These are phyloP conservation scores for Diplosphaera chodatii DNA, from an alignment of 139 green algal species.

Conservation along the genomic window DNA sequence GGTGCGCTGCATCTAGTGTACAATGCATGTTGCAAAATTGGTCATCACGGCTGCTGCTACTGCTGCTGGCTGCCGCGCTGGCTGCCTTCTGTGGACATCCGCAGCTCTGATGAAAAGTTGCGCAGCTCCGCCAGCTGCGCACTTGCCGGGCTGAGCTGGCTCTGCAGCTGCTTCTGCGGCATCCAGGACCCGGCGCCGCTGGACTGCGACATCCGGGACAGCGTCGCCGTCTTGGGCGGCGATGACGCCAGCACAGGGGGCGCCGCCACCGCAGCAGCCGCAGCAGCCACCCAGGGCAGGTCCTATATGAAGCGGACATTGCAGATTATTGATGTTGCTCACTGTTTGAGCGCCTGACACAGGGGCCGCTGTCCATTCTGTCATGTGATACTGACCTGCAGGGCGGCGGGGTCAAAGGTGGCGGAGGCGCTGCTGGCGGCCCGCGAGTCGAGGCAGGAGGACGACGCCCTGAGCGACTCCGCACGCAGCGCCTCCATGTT, in stretches of 20 bases:
- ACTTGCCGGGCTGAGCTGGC: not conserved
- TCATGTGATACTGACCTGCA: not conserved
- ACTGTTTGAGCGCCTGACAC: not conserved
- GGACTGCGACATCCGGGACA: not conserved
- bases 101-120: not conserved
- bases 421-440: not conserved
- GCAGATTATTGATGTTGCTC: not conserved
- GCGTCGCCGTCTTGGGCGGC: too few relatives aligned
- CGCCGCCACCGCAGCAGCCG: too few relatives aligned
- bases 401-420: not conserved
- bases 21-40: too few relatives aligned
- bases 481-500: slow-evolving; percentile 19
- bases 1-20: too few relatives aligned
- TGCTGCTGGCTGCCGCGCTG: too few relatives aligned
- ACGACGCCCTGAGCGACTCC: not conserved
- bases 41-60: too few relatives aligned
- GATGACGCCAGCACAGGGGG: not conserved
- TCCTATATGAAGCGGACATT: not conserved
- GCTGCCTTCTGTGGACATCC: not conserved
- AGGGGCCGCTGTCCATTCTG: too few relatives aligned
- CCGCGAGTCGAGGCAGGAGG: not conserved
- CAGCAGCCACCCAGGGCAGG: not conserved
- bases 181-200: not conserved
- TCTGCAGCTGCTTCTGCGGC: not conserved
- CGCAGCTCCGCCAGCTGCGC: not conserved